phyloP scores from a whole-genome alignment of 2,329 filamentous ascomycete genomes.

The Septoria petroselini region DNA sequence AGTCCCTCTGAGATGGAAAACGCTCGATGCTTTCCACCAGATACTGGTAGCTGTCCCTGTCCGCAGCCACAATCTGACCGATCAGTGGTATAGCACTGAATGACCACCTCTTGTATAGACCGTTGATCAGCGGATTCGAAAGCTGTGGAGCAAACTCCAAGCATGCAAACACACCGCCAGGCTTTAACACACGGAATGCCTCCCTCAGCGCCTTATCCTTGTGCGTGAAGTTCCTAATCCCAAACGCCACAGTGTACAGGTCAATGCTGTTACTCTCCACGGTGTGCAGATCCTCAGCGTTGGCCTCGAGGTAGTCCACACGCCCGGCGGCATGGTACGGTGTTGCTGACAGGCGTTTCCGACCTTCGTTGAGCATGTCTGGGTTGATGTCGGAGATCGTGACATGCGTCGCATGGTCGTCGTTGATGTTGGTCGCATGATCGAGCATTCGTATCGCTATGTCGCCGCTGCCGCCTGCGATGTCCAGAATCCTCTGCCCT shows the following conservation, averaged over 20 bases:
- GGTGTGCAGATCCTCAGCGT: constrained; percentile 71
- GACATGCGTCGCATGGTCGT: constrained; percentile 75
- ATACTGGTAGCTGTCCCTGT: constrained; percentile 96
- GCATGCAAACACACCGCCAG: constrained; percentile 93
- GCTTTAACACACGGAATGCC: constrained; percentile 83
- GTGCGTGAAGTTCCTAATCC: constrained; percentile 94
- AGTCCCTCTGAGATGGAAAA: constrained; percentile 83
- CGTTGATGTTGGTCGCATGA: constrained; percentile 76
- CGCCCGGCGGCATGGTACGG: constrained; percentile 56
- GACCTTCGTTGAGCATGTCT: constrained; percentile 86
- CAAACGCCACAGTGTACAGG: constrained; percentile 95
- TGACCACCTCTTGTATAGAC: constrained; percentile 90
- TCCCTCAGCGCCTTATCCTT: constrained; percentile 79
- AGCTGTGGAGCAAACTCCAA: constrained; percentile 87
- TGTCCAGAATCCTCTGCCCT: constrained; percentile 79
- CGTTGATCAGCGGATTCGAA: constrained; percentile 72
- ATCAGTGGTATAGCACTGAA: constrained; percentile 93
- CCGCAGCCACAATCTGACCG: constrained; percentile 88
- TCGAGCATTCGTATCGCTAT: constrained; percentile 96
- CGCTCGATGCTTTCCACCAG: constrained; percentile 95
- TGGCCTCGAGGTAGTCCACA: constrained; percentile 78
- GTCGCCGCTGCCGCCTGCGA: constrained; percentile 94
- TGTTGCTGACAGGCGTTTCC: constrained; percentile 67
- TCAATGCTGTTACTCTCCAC: constrained; percentile 74
- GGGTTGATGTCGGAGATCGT: constrained; percentile 96